Evolutionary conservation across 441 rosid species (phyloP).

Genomic region (Viola pubescens): DNA sequence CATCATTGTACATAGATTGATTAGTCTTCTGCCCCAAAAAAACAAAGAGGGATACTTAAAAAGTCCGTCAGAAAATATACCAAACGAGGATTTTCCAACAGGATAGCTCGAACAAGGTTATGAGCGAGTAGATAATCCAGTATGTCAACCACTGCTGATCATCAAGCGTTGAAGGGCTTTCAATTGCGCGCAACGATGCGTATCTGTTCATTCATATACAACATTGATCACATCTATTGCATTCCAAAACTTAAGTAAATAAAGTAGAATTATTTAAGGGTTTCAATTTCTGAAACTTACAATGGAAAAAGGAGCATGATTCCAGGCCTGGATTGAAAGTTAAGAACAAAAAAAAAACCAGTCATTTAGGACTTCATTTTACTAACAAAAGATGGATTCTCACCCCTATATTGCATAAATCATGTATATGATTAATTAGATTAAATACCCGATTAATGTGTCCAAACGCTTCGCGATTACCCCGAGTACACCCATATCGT

Average conservation of each 20-base stretch:
- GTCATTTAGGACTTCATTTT: background rate
- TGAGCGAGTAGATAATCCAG: conserved; percentile 83
- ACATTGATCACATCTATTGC: background rate
- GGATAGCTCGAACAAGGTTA: conserved; percentile 70
- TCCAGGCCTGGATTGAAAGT: conserved; percentile 51
- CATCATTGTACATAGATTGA: background rate
- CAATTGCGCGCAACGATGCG: conserved; percentile 77
- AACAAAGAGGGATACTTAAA: background rate
- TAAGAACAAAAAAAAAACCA: background rate
- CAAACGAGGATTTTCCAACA: conserved; percentile 71
- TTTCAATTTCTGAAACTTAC: conserved; percentile 37
- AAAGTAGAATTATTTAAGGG: background rate
- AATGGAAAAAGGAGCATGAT: conserved; percentile 82
- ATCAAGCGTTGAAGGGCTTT: conserved; percentile 70
- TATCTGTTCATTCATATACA: conserved; percentile 17
- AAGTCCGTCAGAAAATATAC: conserved; percentile 21
- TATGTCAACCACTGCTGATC: conserved; percentile 95
- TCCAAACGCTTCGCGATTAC: conserved; percentile 57
- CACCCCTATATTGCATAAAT: background rate
- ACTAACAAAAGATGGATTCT: background rate
- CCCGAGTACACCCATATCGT: conserved; percentile 54
- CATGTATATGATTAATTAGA: background rate
- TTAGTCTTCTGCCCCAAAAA: no score
- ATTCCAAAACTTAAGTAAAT: background rate
- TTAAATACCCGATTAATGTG: conserved; percentile 54